Conservation (phyloP, 164 flowering plant species). For the Buxus sempervirens region DNA sequence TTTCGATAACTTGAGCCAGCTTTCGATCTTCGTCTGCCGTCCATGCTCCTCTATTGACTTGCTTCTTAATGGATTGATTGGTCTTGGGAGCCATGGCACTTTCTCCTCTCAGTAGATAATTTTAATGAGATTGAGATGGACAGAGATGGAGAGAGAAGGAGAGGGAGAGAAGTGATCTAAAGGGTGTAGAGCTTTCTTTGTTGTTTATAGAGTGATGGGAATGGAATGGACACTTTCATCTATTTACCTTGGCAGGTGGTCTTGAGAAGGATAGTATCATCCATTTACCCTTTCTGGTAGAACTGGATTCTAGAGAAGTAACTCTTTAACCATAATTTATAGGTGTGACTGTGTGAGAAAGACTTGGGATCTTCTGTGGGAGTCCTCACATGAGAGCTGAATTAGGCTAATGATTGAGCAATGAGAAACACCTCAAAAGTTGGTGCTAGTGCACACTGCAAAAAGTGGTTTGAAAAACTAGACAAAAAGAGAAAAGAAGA, state of each 20-base stretch:
- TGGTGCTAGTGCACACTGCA: background rate
- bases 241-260: too few relatives aligned
- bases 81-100: slow-evolving; percentile 10
- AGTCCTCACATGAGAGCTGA: background rate
- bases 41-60: slow-evolving; percentile 32
- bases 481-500: too few relatives aligned
- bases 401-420: background rate
- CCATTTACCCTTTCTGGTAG: background rate
- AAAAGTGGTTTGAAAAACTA: background rate
- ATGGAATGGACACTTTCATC: too few relatives aligned
- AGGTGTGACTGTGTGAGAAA: background rate
- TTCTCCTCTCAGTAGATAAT: too few relatives aligned
- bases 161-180: too few relatives aligned
- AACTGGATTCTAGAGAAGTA: background rate
- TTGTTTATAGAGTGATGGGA: too few relatives aligned
- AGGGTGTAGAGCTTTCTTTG: too few relatives aligned
- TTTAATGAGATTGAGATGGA: too few relatives aligned
- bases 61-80: slow-evolving; percentile 15
- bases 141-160: too few relatives aligned
- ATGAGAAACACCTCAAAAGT: background rate
- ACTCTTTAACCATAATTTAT: background rate
- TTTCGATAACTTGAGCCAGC: slow-evolving; percentile 26
- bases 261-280: background rate
- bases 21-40: slow-evolving; percentile 34
- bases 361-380: background rate